Evolutionary conservation across 768 basidiomycete genomes (phyloP).

Genomic region (Lentinula aciculospora): DNA sequence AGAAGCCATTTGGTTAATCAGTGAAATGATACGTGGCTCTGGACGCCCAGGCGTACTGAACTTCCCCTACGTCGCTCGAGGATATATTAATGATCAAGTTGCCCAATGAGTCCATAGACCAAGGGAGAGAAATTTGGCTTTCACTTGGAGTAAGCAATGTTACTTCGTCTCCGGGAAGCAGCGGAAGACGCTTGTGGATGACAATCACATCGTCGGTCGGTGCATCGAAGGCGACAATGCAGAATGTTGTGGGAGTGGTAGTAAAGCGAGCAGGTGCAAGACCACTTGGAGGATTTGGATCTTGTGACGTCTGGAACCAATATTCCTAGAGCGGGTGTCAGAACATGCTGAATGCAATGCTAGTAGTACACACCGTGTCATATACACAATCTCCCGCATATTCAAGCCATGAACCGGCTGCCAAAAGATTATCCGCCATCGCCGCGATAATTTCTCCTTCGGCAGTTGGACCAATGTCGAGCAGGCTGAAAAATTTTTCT

Average conservation of each 20-base stretch:
- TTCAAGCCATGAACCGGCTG: slow-evolving; percentile 47
- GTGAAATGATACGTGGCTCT: slow-evolving; percentile 23
- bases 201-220: slow-evolving; percentile 27
- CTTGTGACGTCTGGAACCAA: slow-evolving; percentile 43
- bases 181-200: slow-evolving; percentile 34
- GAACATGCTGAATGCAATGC: neutral
- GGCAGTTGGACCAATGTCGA: slow-evolving; percentile 50
- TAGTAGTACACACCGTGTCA: slow-evolving; percentile 29
- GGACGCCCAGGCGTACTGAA: slow-evolving; percentile 37
- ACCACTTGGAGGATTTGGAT: slow-evolving; percentile 18
- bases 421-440: slow-evolving; percentile 40
- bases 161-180: slow-evolving; percentile 37
- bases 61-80: slow-evolving; percentile 15
- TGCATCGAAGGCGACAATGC: slow-evolving; percentile 36
- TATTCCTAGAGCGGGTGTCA: slow-evolving; percentile 26
- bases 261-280: slow-evolving; percentile 35
- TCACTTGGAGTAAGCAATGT: slow-evolving; percentile 29
- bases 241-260: slow-evolving; percentile 45
- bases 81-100: slow-evolving; percentile 19
- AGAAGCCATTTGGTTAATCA: neutral
- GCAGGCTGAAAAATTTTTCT: slow-evolving; percentile 24
- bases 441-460: slow-evolving; percentile 48
- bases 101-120: slow-evolving; percentile 11
- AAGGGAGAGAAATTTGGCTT: slow-evolving; percentile 21
- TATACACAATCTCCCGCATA: slow-evolving; percentile 48